phyloP scores from a whole-genome alignment of 1,284 basidiomycete species.

The Ganoderma meredithae region DNA sequence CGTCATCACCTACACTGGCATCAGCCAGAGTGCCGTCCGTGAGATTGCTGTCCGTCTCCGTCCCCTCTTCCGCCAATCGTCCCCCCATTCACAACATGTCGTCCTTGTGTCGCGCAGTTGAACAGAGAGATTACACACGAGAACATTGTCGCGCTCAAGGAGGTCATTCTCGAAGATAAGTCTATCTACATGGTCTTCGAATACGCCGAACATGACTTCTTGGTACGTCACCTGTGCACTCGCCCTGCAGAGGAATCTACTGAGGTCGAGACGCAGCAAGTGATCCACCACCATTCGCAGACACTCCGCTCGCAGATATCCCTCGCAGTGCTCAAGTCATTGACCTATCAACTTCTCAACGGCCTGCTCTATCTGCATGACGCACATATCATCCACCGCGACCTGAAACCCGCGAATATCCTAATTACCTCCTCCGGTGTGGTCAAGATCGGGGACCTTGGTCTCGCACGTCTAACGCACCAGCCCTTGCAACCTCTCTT shows the following conservation, averaged over 20 bases:
- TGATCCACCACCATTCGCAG: slow-evolving; percentile 97
- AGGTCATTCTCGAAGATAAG: slow-evolving; percentile 97
- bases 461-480: slow-evolving; percentile 88
- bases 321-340: slow-evolving; percentile 85
- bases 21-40: slow-evolving; percentile 95
- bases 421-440: slow-evolving; percentile 89
- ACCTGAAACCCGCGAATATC: slow-evolving; percentile 99
- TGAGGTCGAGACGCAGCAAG: slow-evolving; percentile 69
- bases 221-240: slow-evolving; percentile 58
- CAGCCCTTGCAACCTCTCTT: slow-evolving; percentile 88
- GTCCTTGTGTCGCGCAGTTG: slow-evolving; percentile 56
- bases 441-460: slow-evolving; percentile 98
- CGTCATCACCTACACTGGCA: slow-evolving; percentile 92
- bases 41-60: slow-evolving; percentile 86
- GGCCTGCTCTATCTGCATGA: slow-evolving; percentile 96
- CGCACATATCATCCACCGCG: slow-evolving; percentile 94
- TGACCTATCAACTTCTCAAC: slow-evolving; percentile 96
- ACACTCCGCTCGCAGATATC: slow-evolving; percentile 83
- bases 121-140: slow-evolving; percentile 95
- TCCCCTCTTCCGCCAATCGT: neutral
- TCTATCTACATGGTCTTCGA: slow-evolving; percentile 99
- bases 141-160: slow-evolving; percentile 90
- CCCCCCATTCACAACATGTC: neutral
- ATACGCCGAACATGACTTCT: slow-evolving; percentile 98
- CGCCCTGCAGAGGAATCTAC: neutral